A percentile compares a stretch with the other conserved stretches of the same genome.
phyloP scores from a whole-genome alignment of 768 basidiomycete species.

The Lactarius deliciosus region DNA sequence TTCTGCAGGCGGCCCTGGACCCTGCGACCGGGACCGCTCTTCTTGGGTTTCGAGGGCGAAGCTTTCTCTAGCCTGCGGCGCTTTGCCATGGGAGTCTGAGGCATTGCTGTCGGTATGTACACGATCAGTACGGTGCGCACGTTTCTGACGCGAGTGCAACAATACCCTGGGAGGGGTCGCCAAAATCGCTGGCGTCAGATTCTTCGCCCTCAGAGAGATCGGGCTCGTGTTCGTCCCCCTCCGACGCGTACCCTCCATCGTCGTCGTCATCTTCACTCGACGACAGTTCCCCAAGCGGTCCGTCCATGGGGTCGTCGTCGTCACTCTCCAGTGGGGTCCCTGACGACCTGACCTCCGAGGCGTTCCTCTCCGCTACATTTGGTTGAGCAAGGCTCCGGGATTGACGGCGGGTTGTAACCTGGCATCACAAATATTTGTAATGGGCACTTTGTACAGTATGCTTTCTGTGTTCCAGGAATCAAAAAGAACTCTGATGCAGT shows the following conservation, averaged over 20 bases:
- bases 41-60: constrained; percentile 7
- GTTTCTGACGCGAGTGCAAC: neutral
- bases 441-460: neutral
- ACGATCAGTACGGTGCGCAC: neutral
- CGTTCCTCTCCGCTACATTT: neutral
- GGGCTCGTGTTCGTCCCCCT: constrained; percentile 5
- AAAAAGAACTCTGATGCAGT: neutral
- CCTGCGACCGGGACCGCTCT: neutral
- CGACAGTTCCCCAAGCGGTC: constrained; percentile 5
- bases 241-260: neutral
- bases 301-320: constrained; percentile 17
- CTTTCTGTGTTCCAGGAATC: neutral
- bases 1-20: constrained; percentile 26
- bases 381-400: neutral
- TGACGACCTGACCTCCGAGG: neutral
- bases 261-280: constrained; percentile 8
- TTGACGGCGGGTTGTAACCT: constrained; percentile 20
- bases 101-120: neutral
- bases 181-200: neutral
- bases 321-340: constrained; percentile 2
- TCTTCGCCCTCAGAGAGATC: constrained; percentile 8
- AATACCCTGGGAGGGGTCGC: constrained; percentile 10
- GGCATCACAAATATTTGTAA: constrained; percentile 11
- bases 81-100: neutral
- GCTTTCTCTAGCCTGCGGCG: constrained; percentile 17